Evolutionary conservation across 345 rosid species (phyloP), one percentile per base, ranked within the genome.

Genomic region (Cardamine resedifolia): DNA sequence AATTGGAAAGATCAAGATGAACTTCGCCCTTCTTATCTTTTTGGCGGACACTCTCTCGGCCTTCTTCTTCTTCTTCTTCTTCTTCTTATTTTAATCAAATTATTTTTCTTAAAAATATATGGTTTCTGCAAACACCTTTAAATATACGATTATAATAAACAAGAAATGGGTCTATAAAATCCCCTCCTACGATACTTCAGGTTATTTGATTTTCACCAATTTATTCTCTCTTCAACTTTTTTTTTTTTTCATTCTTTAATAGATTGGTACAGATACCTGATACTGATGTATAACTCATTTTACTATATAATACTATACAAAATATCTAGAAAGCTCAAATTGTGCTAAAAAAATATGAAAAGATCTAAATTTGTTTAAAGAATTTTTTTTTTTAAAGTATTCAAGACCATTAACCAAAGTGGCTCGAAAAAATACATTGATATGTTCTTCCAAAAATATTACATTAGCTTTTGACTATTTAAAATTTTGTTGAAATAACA

Each of bases 1-100:
- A 71, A 64, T 71, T 79, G 73, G 83, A 68, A 83, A 81, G 89
- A 88, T 89, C 44, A 69, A 76, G 75, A 76, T 76, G 77, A 82
- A 77, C 81, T 87, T 81, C 84, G 74, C 80, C 81, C 85, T 88
- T 61, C 77, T 74, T 70, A 56, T 76, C 60, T 69, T n/a, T n/a
- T n/a, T n/a, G n/a, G n/a, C n/a, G n/a, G n/a, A n/a, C 24, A 23
- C 24, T 23, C 24, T 79, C 81, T n/a, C n/a, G n/a, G n/a, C n/a
- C n/a, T n/a, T n/a, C 85, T 88, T 61, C 77, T 75, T 70, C 47
- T 76, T 55, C 63, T 70, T 68, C 80, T 80, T 89, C 81, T 76
- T 58, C 39, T 61, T 41, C 63, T 86, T 26, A 50, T 58, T 80
- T 79, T 85, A 76, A 52, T 27, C 4, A 31, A 41, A 43, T 30